phyloP scores from a whole-genome alignment of 75 land plant genomes.

The Adiantum capillusveneris region DNA sequence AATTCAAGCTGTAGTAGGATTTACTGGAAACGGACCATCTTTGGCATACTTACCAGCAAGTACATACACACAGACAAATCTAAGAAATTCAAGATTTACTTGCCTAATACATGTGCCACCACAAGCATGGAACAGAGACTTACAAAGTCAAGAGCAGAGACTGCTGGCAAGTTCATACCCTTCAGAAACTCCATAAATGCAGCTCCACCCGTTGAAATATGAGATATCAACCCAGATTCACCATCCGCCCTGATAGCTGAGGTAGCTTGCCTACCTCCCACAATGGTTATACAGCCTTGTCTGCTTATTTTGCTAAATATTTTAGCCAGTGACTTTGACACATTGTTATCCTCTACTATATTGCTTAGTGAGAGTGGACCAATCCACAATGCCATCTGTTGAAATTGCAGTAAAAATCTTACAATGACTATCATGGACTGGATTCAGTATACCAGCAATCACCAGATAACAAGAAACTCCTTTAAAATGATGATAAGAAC shows the following conservation, averaged over 20 bases:
- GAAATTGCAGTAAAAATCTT: no score
- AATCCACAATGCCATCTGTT: constrained; percentile 57
- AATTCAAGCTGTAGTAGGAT: no score
- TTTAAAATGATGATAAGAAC: no score
- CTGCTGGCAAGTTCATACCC: constrained; percentile 52
- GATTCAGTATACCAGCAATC: no score
- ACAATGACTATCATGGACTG: no score
- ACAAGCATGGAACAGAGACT: constrained; percentile 3
- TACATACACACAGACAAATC: no score
- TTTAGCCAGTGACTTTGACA: constrained; percentile 23
- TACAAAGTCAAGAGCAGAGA: constrained; percentile 68
- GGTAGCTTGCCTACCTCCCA: constrained; percentile 45
- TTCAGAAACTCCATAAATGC: constrained; percentile 55
- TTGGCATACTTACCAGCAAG: no score
- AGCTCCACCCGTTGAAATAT: constrained; percentile 32
- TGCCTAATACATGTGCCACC: no score
- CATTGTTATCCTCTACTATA: constrained; percentile 7
- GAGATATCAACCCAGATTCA: constrained; percentile 7
- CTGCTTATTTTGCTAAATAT: constrained; percentile 20
- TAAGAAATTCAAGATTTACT: no score
- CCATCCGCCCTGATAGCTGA: constrained; percentile 11
- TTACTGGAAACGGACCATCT: no score
- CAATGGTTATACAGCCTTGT: constrained; percentile 35
- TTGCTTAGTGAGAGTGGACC: constrained; percentile 37
- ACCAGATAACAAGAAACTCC: no score